Conservation (phyloP, 108 stramenopile genomes). For the Skeletonema potamos region DNA sequence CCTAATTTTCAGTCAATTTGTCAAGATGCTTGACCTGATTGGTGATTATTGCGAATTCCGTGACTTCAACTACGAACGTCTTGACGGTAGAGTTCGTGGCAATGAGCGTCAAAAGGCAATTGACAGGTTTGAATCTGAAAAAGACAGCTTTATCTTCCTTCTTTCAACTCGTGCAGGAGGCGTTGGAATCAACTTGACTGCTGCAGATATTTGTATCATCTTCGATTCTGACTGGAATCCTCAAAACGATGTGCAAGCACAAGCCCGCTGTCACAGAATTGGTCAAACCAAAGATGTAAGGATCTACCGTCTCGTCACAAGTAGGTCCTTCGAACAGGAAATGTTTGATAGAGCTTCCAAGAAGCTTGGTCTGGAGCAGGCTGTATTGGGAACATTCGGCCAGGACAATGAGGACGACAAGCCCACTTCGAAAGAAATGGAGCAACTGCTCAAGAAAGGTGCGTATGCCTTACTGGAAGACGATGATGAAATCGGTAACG, state of each 20-base stretch:
- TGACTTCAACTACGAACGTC: conserved; percentile 86
- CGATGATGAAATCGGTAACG: conserved; percentile 77
- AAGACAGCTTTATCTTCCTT: conserved; percentile 91
- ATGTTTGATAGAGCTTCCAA: conserved; percentile 98
- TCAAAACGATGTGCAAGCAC: conserved; percentile 99
- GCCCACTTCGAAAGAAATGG: conserved; percentile 91
- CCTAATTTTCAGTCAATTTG: conserved; percentile 95
- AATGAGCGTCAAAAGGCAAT: conserved; percentile 98
- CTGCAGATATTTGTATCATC: conserved; percentile 88
- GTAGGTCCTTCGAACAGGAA: conserved; percentile 96
- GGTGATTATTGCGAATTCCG: conserved; percentile 92
- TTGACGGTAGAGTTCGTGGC: conserved; percentile 85
- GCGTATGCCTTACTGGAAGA: conserved; percentile 91
- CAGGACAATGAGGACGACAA: conserved; percentile 88
- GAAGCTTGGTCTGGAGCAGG: conserved; percentile 99
- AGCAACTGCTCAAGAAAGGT: conserved; percentile 88
- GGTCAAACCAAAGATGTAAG: conserved; percentile 97
- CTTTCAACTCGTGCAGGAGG: conserved; percentile 93
- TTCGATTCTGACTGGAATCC: conserved; percentile 98
- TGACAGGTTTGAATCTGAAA: conserved; percentile 93
- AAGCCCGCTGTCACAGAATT: conserved; percentile 97
- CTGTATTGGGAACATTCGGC: conserved; percentile 94
- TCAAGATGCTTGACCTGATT: conserved; percentile 94
- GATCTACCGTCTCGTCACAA: conserved; percentile 96
- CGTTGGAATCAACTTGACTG: conserved; percentile 99